Conservation (phyloP, 148 eudicot species). For the Cornus suecica region DNA sequence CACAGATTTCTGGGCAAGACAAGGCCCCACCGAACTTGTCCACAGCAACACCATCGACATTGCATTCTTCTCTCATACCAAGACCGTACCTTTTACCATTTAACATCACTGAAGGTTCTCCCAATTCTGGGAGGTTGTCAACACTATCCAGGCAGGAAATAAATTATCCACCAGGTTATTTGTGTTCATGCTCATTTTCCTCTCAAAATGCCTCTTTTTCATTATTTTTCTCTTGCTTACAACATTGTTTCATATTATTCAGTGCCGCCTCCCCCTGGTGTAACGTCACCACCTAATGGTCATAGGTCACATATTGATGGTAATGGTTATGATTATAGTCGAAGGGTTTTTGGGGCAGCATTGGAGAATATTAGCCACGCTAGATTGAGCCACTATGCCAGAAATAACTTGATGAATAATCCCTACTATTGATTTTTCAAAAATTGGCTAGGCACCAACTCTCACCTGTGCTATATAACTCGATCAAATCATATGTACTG, state of each 20-base stretch:
- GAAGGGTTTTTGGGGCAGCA: constrained; percentile 63
- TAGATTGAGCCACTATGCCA: constrained; percentile 52
- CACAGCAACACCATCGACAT: neutral
- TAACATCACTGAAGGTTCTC: neutral
- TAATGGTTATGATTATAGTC: constrained; percentile 46
- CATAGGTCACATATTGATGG: constrained; percentile 56
- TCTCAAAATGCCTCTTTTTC: neutral
- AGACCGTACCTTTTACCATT: neutral
- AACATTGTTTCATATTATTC: constrained; percentile 18
- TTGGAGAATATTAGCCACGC: constrained; percentile 50
- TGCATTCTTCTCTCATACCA: neutral
- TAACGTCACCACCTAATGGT: constrained; percentile 44
- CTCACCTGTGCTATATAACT: neutral
- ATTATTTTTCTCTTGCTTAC: constrained; percentile 9
- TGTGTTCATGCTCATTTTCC: neutral
- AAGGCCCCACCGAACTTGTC: neutral
- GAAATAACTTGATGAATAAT: constrained; percentile 21
- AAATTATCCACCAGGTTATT: constrained; percentile 49
- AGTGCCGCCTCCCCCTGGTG: constrained; percentile 51
- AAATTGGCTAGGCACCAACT: constrained; percentile 10
- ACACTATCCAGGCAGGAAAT: constrained; percentile 40
- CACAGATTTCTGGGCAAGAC: constrained; percentile 85
- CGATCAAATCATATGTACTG: neutral
- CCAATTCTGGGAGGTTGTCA: constrained; percentile 29
- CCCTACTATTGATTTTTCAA: constrained; percentile 19